Evolutionary conservation across 2,329 filamentous ascomycete species (phyloP), one percentile per base, ranked within the genome.

Genomic region (Colletotrichum siamense): DNA sequence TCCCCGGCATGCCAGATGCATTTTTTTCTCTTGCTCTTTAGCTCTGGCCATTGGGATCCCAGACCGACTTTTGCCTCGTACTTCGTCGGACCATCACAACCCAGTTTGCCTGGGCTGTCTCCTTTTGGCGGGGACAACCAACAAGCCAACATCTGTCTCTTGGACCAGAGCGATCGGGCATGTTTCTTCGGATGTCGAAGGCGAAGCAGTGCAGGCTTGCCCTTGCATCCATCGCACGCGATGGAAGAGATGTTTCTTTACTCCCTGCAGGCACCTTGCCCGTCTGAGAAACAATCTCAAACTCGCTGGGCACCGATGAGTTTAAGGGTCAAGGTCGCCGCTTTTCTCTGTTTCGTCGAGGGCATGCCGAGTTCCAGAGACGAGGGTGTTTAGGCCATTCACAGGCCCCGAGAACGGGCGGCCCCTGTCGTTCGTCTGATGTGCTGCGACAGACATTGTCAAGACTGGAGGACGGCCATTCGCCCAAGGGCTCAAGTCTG

Each of bases 381-480:
- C 76, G 76, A 69, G 68, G 77, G 67, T 74, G 55, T 76, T 75
- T 44, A 64, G 69, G 30, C 76, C 69, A 77, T 69, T 74, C 74
- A 77, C 74, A 59, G 69, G 69, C 34, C 69, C 16, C 26, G 65
- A 70, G 69, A 77, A 66, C 69, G 74, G 70, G 68, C 57, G 26
- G 26, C 73, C 73, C 65, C 49, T 71, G 74, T 39, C 34, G 76
- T 77, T 77, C 76, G 70, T 77, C 74, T 70, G 74, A 77, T 77
- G 64, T 77, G 70, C 66, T 77, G 73, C 74, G 74, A 77, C 76
- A 77, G 66, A 73, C 32, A 61, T 28, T 69, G 69, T 77, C 61
- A 26, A 73, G 76, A 73, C 59, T 49, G 65, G 73, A 22, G 30
- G 57, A 70, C 49, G 57, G 55, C 44, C 65, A 73, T 67, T 67